phyloP scores from a whole-genome alignment of 164 flowering plant genomes.

The Piper betle region DNA sequence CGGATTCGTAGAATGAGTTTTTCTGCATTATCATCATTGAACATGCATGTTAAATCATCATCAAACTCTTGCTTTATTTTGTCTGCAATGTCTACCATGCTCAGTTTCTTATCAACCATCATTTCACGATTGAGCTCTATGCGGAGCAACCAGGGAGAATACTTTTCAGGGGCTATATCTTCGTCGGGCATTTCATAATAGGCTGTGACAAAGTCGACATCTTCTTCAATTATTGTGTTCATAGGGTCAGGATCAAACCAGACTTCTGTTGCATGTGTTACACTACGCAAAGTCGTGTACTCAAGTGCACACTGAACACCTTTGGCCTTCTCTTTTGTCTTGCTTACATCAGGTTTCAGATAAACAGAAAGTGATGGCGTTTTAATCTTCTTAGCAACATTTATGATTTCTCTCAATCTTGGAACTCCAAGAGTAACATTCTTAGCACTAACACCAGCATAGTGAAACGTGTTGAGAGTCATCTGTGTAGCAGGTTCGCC shows the following conservation, averaged over 20 bases:
- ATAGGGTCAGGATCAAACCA: slow-evolving; percentile 99
- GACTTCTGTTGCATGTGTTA: slow-evolving; percentile 96
- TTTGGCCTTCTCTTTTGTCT: slow-evolving; percentile 87
- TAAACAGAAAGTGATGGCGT: slow-evolving; percentile 95
- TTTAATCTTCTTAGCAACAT: slow-evolving; percentile 95
- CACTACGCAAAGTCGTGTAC: slow-evolving; percentile 90
- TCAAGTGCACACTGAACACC: slow-evolving; percentile 94
- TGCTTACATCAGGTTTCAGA: slow-evolving; percentile 63
- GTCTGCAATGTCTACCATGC: slow-evolving; percentile 98
- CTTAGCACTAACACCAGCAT: too few species aligned
- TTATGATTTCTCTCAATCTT: slow-evolving; percentile 89
- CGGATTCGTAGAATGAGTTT: slow-evolving; percentile 90
- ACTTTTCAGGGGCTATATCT: slow-evolving; percentile 88
- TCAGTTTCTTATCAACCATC: slow-evolving; percentile 99
- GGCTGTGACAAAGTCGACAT: slow-evolving; percentile 89
- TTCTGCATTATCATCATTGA: slow-evolving; percentile 97
- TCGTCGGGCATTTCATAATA: slow-evolving; percentile 84
- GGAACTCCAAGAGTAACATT: slow-evolving; percentile 99
- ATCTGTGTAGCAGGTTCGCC: too few species aligned
- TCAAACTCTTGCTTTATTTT: slow-evolving; percentile 92
- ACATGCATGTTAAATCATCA: slow-evolving; percentile 88
- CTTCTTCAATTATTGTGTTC: slow-evolving; percentile 93
- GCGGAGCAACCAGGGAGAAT: slow-evolving; percentile 97
- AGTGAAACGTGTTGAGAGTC: too few species aligned
- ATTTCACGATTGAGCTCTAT: slow-evolving; percentile 94